These are phyloP conservation scores for Endothia cerciana DNA, from an alignment of 2,329 filamentous ascomycete genomes.

Conservation along the genomic window DNA sequence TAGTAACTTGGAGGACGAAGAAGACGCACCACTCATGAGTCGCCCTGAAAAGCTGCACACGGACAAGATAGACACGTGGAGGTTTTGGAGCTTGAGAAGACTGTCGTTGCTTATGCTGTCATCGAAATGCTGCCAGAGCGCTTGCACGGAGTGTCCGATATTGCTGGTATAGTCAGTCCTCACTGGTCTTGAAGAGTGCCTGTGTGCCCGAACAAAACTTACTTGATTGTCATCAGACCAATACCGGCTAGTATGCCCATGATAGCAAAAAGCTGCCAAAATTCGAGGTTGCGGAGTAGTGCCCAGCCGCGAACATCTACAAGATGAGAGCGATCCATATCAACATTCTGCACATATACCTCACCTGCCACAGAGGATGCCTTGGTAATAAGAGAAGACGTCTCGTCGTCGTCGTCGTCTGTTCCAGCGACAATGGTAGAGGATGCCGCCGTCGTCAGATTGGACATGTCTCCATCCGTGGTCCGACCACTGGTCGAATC, in stretches of 20 bases:
- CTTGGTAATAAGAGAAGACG: conserved; percentile 77
- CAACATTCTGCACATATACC: conserved; percentile 61
- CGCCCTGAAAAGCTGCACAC: conserved; percentile 84
- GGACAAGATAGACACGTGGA: conserved; percentile 95
- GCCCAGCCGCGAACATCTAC: conserved; percentile 88
- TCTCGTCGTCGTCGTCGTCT: conserved; percentile 67
- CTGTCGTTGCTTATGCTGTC: conserved; percentile 71
- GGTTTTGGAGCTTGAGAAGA: conserved; percentile 79
- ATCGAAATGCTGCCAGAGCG: conserved; percentile 87
- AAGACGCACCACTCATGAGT: conserved; percentile 69
- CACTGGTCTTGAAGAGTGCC: background rate
- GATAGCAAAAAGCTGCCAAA: conserved; percentile 88
- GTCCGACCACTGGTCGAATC: conserved; percentile 28
- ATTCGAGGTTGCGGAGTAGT: conserved; percentile 73
- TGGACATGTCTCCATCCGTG: conserved; percentile 27
- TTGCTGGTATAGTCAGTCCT: conserved; percentile 62
- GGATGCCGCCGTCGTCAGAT: conserved; percentile 30
- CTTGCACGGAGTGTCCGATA: conserved; percentile 87
- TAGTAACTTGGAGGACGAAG: background rate
- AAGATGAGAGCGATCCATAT: conserved; percentile 75
- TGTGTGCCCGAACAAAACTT: conserved; percentile 42
- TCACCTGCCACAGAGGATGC: conserved; percentile 56
- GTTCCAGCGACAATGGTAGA: conserved; percentile 30
- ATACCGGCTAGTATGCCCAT: conserved; percentile 92
- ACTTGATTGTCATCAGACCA: conserved; percentile 99